Evolutionary conservation across 1,284 basidiomycete species (phyloP), one percentile per base, ranked within the genome.

Genomic region (Tetrapyrgos nigripes): DNA sequence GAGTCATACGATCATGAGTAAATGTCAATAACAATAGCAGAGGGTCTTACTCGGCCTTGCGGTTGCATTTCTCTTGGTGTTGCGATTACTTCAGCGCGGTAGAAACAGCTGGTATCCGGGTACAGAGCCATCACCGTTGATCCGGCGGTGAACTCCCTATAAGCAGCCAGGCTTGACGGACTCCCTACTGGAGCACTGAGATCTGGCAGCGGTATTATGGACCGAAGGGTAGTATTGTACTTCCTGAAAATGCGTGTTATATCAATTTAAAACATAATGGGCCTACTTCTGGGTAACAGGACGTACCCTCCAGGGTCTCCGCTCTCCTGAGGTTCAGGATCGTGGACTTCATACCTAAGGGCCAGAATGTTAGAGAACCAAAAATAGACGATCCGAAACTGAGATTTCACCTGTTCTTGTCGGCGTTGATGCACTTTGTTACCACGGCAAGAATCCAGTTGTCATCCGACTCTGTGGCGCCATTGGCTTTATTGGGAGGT

Each of bases 21-120:
- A 40, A 19, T n/a, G 21, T 28, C 35, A 45, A 63, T 8, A 65
- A 28, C 13, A 14, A 24, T 14, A 27, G 53, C 14, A 49, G 56
- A 50, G 26, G n/a, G 33, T 73, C 82, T 76, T 65, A 88, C 87
- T 53, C 85, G 77, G 59, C 76, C 76, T 13, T 72, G 61, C 1
- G 79, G 76, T 50, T 79, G 80, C 57, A 83, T 72, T 53, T 88
- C 85, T 64, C 77, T 83, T 6, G 89, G 90, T 8, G 84, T 82
- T 14, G 84, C 79, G 47, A 92, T 80, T 3, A 93, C 91, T 67
- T 92, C 88, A 5, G 92, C 92, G 19, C 89, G 87, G 66, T 93
- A 93, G 75, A 93, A 93, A 69, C 90, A 92, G 64, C 91, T 93
- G 0, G 91, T 93, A 67, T 93, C 92, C 0, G 91, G 92, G 72